Evolutionary conservation across 2,329 filamentous ascomycete genomes (phyloP), one percentile per base, ranked within the genome.

Genomic region (Proliferodiscus dingleyae): DNA sequence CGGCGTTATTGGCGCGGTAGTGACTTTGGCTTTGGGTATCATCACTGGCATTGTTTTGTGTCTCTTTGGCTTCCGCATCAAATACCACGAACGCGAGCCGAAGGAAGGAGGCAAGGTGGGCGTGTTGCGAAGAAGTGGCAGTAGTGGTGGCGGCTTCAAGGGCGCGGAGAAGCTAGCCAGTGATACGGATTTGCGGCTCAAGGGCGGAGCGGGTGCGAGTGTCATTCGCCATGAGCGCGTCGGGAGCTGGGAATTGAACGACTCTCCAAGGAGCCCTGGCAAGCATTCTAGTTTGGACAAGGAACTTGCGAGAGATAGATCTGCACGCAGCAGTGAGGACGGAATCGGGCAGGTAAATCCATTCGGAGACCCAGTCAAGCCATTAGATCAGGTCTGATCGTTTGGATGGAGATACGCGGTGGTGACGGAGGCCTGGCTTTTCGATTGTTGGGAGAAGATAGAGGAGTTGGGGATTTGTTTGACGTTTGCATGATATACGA

Each of bases 221-320:
- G 44, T 56, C 0, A 43, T 57, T 1, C 38, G 53, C 16, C 61
- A 62, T 44, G 62, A 63, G 49, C 48, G 61, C 30, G 55, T 62
- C 3, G 61, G 62, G 5, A 62, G 58, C 32, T 65, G 62, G 62
- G 62, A 65, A 38, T 37, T 65, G 55, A 50, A 46, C 16, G 51
- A 61, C 15, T 49, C 45, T 33, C 45, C 50, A 4, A 44, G 9
- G 4, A 38, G 22, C 3, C 38, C 34, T 8, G 24, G 28, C 18
- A 44, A 40, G 15, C 43, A 47, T 37, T 13, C 16, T 7, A 53
- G 51, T 34, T 23, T 59, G 30, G 52, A 56, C 32, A 57, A 56
- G 50, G 57, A 53, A 23, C 30, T 51, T 15, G 49, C 50, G 22
- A 41, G 41, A 32, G 49, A 44, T 26, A 44, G 54, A 23, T 51